phyloP scores from a whole-genome alignment of 2,329 filamentous ascomycete genomes.

The Fusarium penzigii region DNA sequence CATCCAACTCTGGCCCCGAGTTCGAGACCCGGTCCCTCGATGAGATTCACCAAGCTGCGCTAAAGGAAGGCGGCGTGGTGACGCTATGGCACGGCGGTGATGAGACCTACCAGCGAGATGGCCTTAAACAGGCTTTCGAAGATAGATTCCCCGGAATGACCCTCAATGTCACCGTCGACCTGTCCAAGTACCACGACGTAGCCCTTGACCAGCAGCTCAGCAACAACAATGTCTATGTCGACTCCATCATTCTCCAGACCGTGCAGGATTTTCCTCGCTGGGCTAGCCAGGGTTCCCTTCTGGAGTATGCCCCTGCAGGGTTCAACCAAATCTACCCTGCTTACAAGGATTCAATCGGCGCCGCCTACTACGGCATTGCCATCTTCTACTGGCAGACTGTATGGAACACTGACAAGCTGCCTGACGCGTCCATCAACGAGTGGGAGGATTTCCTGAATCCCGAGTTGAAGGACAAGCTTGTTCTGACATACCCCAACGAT shows the following conservation, averaged over 20 bases:
- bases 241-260: slow-evolving; percentile 47
- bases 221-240: slow-evolving; percentile 38
- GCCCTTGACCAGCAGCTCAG: slow-evolving; percentile 44
- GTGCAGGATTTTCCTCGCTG: slow-evolving; percentile 54
- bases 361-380: not conserved
- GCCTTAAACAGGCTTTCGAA: slow-evolving; percentile 42
- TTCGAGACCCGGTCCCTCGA: slow-evolving; percentile 32
- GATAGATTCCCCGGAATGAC: slow-evolving; percentile 40
- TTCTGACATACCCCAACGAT: slow-evolving; percentile 56
- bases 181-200: slow-evolving; percentile 49
- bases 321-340: too few species aligned
- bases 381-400: not conserved
- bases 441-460: slow-evolving; percentile 47
- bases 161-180: slow-evolving; percentile 47
- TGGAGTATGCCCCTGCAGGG: slow-evolving; percentile 42
- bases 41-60: slow-evolving; percentile 47
- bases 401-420: not conserved
- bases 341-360: not conserved
- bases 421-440: slow-evolving; percentile 3
- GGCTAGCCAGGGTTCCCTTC: slow-evolving; percentile 46
- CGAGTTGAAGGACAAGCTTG: slow-evolving; percentile 52
- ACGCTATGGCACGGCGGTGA: slow-evolving; percentile 47
- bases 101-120: slow-evolving; percentile 39
- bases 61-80: slow-evolving; percentile 43
- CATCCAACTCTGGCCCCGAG: too few species aligned